Evolutionary conservation across 2,329 filamentous ascomycete genomes (phyloP).

Genomic region (Clonostachys sp.): DNA sequence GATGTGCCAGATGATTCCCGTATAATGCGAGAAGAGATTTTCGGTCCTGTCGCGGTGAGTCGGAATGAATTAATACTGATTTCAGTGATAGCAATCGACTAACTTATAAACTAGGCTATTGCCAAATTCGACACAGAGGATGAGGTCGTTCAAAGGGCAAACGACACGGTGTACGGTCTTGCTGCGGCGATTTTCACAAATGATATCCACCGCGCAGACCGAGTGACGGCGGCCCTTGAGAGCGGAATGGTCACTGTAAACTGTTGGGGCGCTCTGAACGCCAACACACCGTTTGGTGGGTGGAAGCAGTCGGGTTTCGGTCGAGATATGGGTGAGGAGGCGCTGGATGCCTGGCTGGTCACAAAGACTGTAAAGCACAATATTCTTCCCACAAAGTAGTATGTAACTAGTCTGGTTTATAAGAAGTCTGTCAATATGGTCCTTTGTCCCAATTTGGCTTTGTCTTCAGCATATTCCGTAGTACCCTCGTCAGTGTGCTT

Average conservation of each 20-base stretch:
- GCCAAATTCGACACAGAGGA: background rate
- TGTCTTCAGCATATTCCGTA: no score
- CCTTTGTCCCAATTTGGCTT: no score
- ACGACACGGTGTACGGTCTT: background rate
- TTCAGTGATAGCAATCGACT: background rate
- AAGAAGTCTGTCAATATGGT: no score
- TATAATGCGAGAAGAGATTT: background rate
- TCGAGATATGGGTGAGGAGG: slow-evolving; percentile 35
- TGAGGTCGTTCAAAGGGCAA: background rate
- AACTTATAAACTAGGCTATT: slow-evolving; percentile 8
- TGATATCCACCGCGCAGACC: background rate
- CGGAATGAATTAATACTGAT: background rate
- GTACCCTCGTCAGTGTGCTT: no score
- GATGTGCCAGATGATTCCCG: background rate
- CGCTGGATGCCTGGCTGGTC: background rate
- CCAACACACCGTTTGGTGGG: slow-evolving; percentile 24
- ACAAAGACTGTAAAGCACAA: background rate
- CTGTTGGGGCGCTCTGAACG: background rate
- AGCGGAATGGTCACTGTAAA: background rate
- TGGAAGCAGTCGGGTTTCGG: slow-evolving; percentile 58
- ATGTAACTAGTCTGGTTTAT: no score
- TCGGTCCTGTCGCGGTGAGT: background rate
- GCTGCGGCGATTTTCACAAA: background rate
- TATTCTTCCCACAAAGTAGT: background rate
- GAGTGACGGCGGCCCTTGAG: background rate